Evolutionary conservation across 2,329 filamentous ascomycete genomes (phyloP).

Genomic region (Zymoseptoria tritici): DNA sequence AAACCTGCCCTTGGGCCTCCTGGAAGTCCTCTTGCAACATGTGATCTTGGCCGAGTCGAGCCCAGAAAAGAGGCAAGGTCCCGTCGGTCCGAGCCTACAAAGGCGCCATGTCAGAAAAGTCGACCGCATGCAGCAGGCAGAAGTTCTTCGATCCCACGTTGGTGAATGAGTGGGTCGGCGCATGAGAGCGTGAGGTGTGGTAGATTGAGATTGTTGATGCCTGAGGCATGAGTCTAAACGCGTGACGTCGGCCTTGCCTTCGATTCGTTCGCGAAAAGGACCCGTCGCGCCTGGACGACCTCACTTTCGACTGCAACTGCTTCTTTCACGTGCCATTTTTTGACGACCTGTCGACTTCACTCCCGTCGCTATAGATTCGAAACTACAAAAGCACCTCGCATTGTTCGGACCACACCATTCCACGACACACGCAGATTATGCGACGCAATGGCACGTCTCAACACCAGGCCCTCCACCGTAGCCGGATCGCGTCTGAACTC

Average conservation of each 20-base stretch:
- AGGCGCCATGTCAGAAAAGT: too few relatives aligned
- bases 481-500: slow-evolving; percentile 11
- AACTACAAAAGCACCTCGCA: background rate
- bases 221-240: background rate
- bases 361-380: background rate
- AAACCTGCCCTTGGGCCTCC: background rate
- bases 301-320: background rate
- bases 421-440: background rate
- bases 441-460: slow-evolving; percentile 17
- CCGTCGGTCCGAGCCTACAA: too few relatives aligned
- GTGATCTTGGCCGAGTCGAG: background rate
- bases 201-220: background rate
- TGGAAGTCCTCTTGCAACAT: background rate
- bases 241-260: too few relatives aligned
- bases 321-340: background rate
- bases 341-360: background rate
- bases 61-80: too few relatives aligned
- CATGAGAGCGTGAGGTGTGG: too few relatives aligned
- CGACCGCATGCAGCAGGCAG: too few relatives aligned
- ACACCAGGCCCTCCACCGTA: slow-evolving; percentile 11
- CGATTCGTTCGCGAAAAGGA: too few relatives aligned
- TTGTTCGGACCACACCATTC: background rate
- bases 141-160: too few relatives aligned
- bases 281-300: background rate
- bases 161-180: too few relatives aligned